Conservation (phyloP, 2,329 filamentous ascomycete genomes). For the Arthroderma sp. region DNA sequence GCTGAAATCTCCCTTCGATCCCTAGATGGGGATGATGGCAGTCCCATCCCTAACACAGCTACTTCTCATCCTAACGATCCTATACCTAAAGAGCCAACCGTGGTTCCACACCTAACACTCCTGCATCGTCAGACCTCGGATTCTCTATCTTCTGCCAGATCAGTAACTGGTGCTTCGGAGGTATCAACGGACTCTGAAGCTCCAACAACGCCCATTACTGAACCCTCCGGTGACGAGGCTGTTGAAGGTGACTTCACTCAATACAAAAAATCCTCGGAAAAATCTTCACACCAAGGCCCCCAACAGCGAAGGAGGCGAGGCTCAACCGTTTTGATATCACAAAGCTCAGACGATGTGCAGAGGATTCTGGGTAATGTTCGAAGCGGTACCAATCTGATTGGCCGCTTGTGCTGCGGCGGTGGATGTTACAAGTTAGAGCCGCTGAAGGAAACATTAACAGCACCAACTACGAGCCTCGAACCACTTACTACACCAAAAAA, state of each 20-base stretch:
- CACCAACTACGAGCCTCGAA: slow-evolving; percentile 28
- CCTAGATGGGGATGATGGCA: slow-evolving; percentile 1
- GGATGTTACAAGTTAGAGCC: slow-evolving; percentile 50
- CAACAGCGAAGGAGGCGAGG: slow-evolving; percentile 24
- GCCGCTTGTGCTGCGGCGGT: slow-evolving; percentile 52
- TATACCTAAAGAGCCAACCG: slow-evolving; percentile 34
- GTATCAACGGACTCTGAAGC: slow-evolving; percentile 20
- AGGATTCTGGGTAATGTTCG: slow-evolving; percentile 43
- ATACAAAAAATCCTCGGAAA: not conserved
- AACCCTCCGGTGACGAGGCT: slow-evolving; percentile 20
- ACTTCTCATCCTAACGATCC: slow-evolving; percentile 36
- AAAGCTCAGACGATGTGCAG: slow-evolving; percentile 46
- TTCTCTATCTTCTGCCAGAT: slow-evolving; percentile 20
- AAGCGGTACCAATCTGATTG: slow-evolving; percentile 45
- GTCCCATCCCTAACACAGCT: slow-evolving; percentile 20
- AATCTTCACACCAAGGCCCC: slow-evolving; percentile 10
- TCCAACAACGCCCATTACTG: slow-evolving; percentile 29
- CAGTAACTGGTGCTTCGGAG: slow-evolving; percentile 20
- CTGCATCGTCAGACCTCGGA: slow-evolving; percentile 19
- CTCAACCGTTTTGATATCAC: slow-evolving; percentile 40
- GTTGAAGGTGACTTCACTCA: slow-evolving; percentile 17
- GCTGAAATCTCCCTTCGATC: not conserved
- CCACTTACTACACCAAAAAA: slow-evolving; percentile 58
- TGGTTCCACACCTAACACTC: slow-evolving; percentile 24
- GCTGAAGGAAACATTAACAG: slow-evolving; percentile 32